Evolutionary conservation across 176 grass and related monocot species (phyloP), one percentile per base, ranked within the genome.

Genomic region (Musa beccarii): DNA sequence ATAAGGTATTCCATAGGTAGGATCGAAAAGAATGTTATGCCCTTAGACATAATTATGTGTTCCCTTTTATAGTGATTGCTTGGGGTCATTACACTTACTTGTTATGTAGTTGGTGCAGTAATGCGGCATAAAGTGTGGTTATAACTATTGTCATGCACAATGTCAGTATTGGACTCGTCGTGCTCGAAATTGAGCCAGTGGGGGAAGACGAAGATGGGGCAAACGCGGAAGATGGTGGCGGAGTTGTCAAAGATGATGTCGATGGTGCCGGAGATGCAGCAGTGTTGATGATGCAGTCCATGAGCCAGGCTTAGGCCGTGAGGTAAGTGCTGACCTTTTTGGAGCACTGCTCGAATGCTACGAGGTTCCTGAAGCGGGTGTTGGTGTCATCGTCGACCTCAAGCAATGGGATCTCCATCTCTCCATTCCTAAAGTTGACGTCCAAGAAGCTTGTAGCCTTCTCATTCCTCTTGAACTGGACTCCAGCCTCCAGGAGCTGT

Each of bases 391-490:
- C 79, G 4, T 82, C 9, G 9, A 89, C 64, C 53, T 64, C 11
- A 12, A 89, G 43, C 19, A 5, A 0, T 0, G 89, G 89, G 51
- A 91, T 87, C 74, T 91, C 76, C n/a, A 91, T 59, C 49, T 78
- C 14, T 10, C 68, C 79, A 3, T 66, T 10, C 2, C 0, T 0
- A 50, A 89, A 89, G 0, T 12, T 9, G 25, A 92, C 16, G 54
- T 86, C 76, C 4, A 84, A 21, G 26, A 86, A 84, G 64, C 74
- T 70, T 3, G 3, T 7, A 0, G 8, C 4, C 8, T 20, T 10
- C 20, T 21, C 24, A 17, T 82, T 81, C 10, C 9, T 23, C 9
- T 2, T 66, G 65, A 83, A 53, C 0, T 2, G 53, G 2, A 92
- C 56, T 0, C 89, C 89, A 0, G 83, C 84, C 9, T 84, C 75